Base-by-base conservation (phyloP, 805 yeast genomes). In the Nakazawaea sp. region DNA sequence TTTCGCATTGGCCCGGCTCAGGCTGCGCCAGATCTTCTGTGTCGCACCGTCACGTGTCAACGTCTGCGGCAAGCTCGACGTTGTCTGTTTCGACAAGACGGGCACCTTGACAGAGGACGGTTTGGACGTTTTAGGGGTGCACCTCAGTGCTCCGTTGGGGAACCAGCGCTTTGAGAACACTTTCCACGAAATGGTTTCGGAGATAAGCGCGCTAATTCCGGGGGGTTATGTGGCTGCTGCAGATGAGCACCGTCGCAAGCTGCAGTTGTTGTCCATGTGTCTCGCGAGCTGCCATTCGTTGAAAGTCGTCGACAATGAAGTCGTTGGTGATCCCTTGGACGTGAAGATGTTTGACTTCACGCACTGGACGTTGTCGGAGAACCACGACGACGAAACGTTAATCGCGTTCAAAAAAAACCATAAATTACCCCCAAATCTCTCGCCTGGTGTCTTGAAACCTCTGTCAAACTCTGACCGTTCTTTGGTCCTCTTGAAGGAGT, bases 31-130 rank as follows among this genome's bases (percentile, higher is more conserved):
- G 28, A 79, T 94, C 2, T 92, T 80, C 49, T 92, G 98, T 57
- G 90, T 90, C 39, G 78, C 96, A 2, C 98, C 99, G 2, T 85
- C 92, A 2, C 72, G 96, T 43, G 92, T 94, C 32, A 92, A 92
- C 52, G 80, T 92, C n/a, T 96, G 96, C 25, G 98, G 98, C 8
- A 88, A 92, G 49, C 55, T 92, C 18, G 97, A 90, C 53, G 75
- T 85, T 3, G 67, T 87, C 52, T 88, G 96, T 51, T 92, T 92
- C 58, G 99, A 92, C 62, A 92, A 92, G 54, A 92, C 99, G 0
- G 99, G 99, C 3, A 92, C 99, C 0, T 64, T 92, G 45, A 92
- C 99, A 0, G 97, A 92, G 52, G 98, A 92, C 55, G 97, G 97
- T 0, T 66, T 92, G 26, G 97, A 90, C 55, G 85, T 92, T 3